Evolutionary conservation across 2,329 filamentous ascomycete species (phyloP).

Genomic region (Paramyrothecium sp.): DNA sequence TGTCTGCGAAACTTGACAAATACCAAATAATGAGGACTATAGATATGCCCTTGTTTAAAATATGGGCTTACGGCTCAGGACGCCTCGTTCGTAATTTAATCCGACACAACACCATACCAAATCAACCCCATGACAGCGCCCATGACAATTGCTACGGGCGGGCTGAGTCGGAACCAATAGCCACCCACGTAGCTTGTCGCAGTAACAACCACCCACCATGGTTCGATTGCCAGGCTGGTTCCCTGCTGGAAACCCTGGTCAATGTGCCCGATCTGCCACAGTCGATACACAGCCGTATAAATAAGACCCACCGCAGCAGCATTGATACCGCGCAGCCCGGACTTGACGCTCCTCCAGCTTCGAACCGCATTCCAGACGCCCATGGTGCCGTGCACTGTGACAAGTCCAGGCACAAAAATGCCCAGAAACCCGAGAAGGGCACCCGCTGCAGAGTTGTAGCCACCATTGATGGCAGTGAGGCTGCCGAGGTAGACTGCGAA

Average conservation of each 20-base stretch:
- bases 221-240: conserved; percentile 51
- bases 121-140: conserved; percentile 32
- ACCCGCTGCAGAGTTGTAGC: conserved; percentile 37
- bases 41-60: too few relatives aligned
- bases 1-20: too few relatives aligned
- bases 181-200: conserved; percentile 34
- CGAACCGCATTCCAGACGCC: conserved; percentile 52
- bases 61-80: too few relatives aligned
- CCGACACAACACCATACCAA: conserved; percentile 25
- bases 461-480: conserved; percentile 39
- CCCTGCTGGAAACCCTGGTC: conserved; percentile 44
- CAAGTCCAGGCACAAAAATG: conserved; percentile 48
- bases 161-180: conserved; percentile 25
- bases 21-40: too few relatives aligned
- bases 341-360: conserved; percentile 39
- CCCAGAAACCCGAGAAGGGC: conserved; percentile 45
- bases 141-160: conserved; percentile 29
- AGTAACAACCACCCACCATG: conserved; percentile 61
- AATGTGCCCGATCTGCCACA: conserved; percentile 59
- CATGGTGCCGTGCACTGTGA: conserved; percentile 44
- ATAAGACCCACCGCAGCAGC: conserved; percentile 57
- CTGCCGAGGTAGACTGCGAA: conserved; percentile 56
- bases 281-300: conserved; percentile 59
- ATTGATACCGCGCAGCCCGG: conserved; percentile 52
- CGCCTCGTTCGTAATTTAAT: conserved; percentile 1